Evolutionary conservation across 2,329 filamentous ascomycete genomes (phyloP), one percentile per base, ranked within the genome.

Genomic region (Hypoxylon sp.): DNA sequence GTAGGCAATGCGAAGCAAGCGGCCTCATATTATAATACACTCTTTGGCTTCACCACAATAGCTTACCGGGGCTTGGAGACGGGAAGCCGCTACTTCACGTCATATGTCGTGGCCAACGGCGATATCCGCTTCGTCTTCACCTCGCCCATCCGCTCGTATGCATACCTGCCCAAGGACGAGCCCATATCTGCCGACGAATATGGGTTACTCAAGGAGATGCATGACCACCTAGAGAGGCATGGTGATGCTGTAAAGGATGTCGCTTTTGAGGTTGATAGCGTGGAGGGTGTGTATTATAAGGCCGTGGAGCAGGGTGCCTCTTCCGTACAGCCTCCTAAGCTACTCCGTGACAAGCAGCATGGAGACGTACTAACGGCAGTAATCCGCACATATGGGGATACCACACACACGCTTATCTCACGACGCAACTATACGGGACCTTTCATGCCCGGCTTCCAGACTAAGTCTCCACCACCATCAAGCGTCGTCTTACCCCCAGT

Each of bases 1-100:
- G 95, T 98, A 31, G 94, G 94, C 78, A 98, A 98, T 79, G 94
- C 95, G 75, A 98, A 98, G 83, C 94, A 98, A 84, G 93, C 94
- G 2, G 94, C 94, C 42, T 88, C 91, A 13, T 98, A 93, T 83
- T 98, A 97, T 83, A 91, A 91, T 73, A 91, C 89, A 10, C 92
- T 94, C 72, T 94, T 98, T 84, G 94, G 94, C 62, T 97, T 98
- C 84, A 85, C 88, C 76, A 88, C 88, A 19, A 81, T 97, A 63
- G 95, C 95, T 69, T 97, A 97, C 81, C 88, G 88, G 44, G 95
- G 94, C 4, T 89, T 98, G 4, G 94, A 98, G 81, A 98, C 94
- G 0, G 94, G 94, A 69, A 93, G 89, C 70, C 89, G 94, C 63
- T 90, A 88, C 72, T 87, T 94, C 71, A 92, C 94, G 51, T 96